These are phyloP conservation scores for Hygrocybe punicea DNA, from an alignment of 768 basidiomycete genomes.

Conservation along the genomic window DNA sequence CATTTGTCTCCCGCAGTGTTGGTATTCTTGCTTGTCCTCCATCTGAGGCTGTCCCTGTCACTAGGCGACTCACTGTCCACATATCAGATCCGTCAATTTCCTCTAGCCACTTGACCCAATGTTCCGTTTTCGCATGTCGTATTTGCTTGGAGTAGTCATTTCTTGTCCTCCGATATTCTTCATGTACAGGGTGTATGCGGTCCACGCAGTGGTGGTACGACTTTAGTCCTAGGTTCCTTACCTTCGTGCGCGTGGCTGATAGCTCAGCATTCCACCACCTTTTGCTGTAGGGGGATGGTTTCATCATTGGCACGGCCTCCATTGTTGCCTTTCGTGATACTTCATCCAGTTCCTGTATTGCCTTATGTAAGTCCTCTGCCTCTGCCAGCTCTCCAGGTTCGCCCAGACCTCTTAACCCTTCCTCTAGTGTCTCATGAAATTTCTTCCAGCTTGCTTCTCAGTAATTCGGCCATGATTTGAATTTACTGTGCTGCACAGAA, in stretches of 20 bases:
- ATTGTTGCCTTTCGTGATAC: background rate
- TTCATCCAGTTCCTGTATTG: background rate
- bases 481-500: background rate
- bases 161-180: background rate
- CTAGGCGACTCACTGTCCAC: constrained; percentile 16
- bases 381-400: background rate
- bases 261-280: constrained; percentile 2
- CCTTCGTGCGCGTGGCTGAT: background rate
- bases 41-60: background rate
- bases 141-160: constrained; percentile 2
- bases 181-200: too few species aligned
- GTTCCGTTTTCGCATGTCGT: constrained; percentile 8
- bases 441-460: background rate
- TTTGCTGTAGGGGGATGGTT: constrained; percentile 1
- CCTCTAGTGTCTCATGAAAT: too few species aligned
- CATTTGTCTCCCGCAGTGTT: background rate
- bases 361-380: background rate
- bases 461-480: background rate
- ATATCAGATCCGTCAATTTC: background rate
- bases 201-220: background rate
- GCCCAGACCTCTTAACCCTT: background rate
- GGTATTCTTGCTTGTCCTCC: constrained; percentile 3
- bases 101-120: too few species aligned
- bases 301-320: background rate
- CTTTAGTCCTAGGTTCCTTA: background rate